Conservation (phyloP, 805 yeast genomes). For the Millerago galiae region DNA sequence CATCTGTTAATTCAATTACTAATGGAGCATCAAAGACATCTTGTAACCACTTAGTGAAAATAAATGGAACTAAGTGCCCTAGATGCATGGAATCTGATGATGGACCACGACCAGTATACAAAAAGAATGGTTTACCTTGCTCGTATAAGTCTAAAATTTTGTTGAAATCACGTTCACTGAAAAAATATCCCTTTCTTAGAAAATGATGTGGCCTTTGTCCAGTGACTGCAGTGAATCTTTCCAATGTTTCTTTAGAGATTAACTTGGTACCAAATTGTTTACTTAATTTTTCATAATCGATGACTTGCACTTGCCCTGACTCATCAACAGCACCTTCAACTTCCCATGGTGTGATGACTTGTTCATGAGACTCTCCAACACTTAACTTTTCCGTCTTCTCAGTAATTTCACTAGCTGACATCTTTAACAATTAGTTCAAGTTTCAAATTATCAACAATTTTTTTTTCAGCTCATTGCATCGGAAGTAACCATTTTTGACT, state of each 20-base stretch:
- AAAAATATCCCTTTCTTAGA: slow-evolving; percentile 85
- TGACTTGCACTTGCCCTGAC: slow-evolving; percentile 76
- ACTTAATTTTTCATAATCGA: slow-evolving; percentile 86
- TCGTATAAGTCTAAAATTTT: slow-evolving; percentile 84
- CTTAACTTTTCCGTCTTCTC: slow-evolving; percentile 4
- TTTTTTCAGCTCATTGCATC: neutral
- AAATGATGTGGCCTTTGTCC: slow-evolving; percentile 91
- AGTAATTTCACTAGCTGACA: slow-evolving; percentile 8
- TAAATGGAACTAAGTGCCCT: slow-evolving; percentile 95
- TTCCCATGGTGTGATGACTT: slow-evolving; percentile 88
- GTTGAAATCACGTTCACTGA: slow-evolving; percentile 79
- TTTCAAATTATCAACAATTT: neutral
- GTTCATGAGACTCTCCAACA: slow-evolving; percentile 9
- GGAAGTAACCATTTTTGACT: neutral
- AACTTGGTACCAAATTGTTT: slow-evolving; percentile 79
- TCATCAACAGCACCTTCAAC: slow-evolving; percentile 98
- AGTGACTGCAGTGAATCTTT: slow-evolving; percentile 71
- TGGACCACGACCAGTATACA: slow-evolving; percentile 97
- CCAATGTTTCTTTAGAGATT: slow-evolving; percentile 64
- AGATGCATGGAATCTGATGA: slow-evolving; percentile 90
- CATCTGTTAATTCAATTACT: slow-evolving; percentile 92
- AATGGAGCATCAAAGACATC: slow-evolving; percentile 96
- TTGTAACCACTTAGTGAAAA: slow-evolving; percentile 96
- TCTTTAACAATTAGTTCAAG: neutral
- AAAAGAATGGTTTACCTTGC: slow-evolving; percentile 89